Evolutionary conservation across 2,329 filamentous ascomycete genomes (phyloP).

Genomic region (Hirsutella thompsonii): DNA sequence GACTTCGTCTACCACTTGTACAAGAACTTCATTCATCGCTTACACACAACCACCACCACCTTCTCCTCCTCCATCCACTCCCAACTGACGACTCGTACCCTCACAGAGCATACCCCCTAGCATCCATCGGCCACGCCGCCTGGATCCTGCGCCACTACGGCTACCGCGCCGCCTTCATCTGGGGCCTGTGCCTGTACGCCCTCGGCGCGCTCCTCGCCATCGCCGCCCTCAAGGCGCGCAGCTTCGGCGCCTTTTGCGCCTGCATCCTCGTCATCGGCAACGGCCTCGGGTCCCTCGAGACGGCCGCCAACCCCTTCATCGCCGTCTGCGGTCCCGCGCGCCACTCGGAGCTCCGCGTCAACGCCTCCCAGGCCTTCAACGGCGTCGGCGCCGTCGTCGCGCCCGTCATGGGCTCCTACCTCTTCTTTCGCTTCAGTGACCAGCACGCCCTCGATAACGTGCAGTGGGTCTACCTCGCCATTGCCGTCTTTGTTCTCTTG

Average conservation of each 20-base stretch:
- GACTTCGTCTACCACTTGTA: not conserved
- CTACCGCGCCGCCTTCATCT: conserved; percentile 56
- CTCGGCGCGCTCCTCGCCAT: conserved; percentile 44
- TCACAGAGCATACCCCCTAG: conserved; percentile 55
- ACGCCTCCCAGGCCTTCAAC: conserved; percentile 66
- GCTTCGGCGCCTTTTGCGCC: conserved; percentile 62
- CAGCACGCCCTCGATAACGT: conserved; percentile 49
- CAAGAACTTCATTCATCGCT: not conserved
- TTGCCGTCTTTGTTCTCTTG: conserved; percentile 56
- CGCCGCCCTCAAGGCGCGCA: conserved; percentile 44
- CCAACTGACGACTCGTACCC: too few relatives aligned
- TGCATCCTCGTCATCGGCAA: conserved; percentile 63
- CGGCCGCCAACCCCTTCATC: conserved; percentile 65
- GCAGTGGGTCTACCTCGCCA: conserved; percentile 65
- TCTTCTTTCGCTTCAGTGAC: conserved; percentile 55
- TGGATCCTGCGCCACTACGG: conserved; percentile 51
- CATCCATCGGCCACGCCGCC: conserved; percentile 52
- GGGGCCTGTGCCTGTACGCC: conserved; percentile 54
- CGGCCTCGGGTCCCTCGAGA: conserved; percentile 62
- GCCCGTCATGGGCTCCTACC: conserved; percentile 58
- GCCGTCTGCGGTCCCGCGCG: conserved; percentile 49
- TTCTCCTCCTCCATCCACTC: not conserved
- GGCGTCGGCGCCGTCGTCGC: conserved; percentile 62
- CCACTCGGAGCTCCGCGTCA: conserved; percentile 62
- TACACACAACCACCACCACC: not conserved